A percentile compares a stretch with the other conserved stretches of the same genome.
Conservation (phyloP, 2,329 filamentous ascomycete species). For the Penicillium sp. region DNA sequence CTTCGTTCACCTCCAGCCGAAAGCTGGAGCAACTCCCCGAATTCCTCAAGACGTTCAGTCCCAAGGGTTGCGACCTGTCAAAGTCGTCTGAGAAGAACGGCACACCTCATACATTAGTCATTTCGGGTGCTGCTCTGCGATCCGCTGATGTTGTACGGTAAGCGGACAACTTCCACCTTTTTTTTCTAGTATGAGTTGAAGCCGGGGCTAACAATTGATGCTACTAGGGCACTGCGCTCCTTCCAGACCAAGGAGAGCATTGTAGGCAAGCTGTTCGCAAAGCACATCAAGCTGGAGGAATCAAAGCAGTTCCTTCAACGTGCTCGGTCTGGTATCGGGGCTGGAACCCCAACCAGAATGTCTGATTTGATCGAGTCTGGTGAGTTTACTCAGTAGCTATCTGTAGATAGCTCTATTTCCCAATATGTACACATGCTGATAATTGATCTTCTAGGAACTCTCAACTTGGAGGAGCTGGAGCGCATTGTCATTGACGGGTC, state of each 20-base stretch:
- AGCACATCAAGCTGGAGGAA: conserved; percentile 94
- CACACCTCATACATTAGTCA: conserved; percentile 79
- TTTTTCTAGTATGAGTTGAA: not conserved
- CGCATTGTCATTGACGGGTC: conserved; percentile 86
- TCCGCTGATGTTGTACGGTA: conserved; percentile 80
- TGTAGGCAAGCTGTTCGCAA: conserved; percentile 92
- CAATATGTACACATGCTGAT: conserved; percentile 2
- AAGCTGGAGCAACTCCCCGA: conserved; percentile 69
- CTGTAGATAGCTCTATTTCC: not conserved
- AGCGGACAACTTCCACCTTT: conserved; percentile 11
- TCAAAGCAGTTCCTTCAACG: conserved; percentile 72
- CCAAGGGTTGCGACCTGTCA: conserved; percentile 59
- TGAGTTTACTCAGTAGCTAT: conserved; percentile 39
- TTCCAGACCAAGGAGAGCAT: conserved; percentile 75
- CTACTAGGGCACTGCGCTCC: conserved; percentile 63
- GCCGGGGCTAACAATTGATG: conserved; percentile 6
- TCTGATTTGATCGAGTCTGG: conserved; percentile 79
- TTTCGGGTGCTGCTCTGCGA: conserved; percentile 79
- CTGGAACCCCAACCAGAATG: conserved; percentile 83
- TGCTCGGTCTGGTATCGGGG: conserved; percentile 69
- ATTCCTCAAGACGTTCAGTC: conserved; percentile 66
- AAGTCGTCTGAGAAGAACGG: conserved; percentile 67
- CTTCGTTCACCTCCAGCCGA: conserved; percentile 65
- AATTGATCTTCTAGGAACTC: conserved; percentile 52
- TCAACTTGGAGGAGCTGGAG: conserved; percentile 69